phyloP scores from a whole-genome alignment of 179 eudicot genomes.

The Silene vulgaris region DNA sequence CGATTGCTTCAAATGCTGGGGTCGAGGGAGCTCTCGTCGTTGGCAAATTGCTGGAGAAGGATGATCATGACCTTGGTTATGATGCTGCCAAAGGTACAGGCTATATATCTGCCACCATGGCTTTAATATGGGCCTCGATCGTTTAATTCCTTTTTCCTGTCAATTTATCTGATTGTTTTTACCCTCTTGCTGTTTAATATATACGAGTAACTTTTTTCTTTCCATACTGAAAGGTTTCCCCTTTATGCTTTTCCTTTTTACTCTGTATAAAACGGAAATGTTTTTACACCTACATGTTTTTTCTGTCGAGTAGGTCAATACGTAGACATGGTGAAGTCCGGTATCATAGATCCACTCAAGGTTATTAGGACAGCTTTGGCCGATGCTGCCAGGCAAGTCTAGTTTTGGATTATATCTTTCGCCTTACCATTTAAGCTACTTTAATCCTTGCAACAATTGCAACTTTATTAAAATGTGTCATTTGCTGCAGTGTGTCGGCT shows the following conservation, averaged over 20 bases:
- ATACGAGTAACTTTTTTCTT: too few relatives aligned
- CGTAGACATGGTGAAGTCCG: not conserved
- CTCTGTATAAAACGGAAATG: too few relatives aligned
- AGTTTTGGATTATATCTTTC: not conserved
- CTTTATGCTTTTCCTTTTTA: too few relatives aligned
- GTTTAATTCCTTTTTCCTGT: too few relatives aligned
- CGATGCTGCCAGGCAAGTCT: constrained; percentile 3
- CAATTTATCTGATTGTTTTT: too few relatives aligned
- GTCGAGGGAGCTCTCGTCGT: constrained; percentile 95
- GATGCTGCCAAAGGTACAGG: constrained; percentile 92
- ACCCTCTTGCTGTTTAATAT: too few relatives aligned
- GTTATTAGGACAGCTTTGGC: constrained; percentile 6
- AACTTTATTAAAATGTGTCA: not conserved
- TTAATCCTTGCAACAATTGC: too few relatives aligned
- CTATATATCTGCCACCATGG: not conserved
- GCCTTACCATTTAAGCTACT: too few relatives aligned
- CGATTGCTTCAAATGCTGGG: constrained; percentile 91
- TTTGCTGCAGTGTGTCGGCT: constrained; percentile 51
- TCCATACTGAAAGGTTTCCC: too few relatives aligned
- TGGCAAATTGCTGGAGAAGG: constrained; percentile 86
- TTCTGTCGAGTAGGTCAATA: constrained; percentile 1
- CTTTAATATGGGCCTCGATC: too few relatives aligned
- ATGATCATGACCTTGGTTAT: constrained; percentile 80
- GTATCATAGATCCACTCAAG: constrained; percentile 8
- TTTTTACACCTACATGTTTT: not conserved